Base-by-base conservation (phyloP, 345 rosid genomes). In the Boechera retrofracta region DNA sequence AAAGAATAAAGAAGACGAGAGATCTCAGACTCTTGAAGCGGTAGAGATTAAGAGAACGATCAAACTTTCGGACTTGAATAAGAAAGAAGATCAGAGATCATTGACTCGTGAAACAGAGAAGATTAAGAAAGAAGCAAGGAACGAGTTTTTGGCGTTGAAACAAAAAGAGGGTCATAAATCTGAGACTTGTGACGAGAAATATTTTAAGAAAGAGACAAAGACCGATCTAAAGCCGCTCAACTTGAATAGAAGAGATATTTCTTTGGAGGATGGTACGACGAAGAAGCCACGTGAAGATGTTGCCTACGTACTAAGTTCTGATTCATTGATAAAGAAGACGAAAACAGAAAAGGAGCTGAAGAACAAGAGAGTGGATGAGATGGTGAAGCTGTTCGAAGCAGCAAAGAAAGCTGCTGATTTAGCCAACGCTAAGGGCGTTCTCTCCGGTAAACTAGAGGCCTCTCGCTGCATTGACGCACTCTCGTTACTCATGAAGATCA, bases 331-430 rank as follows among this genome's bases (percentile, higher is more conserved):
- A 47, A 47, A 47, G 29, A 28, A 28, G 29, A 28, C 3, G 2
- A 28, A 28, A 28, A 28, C 29, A 2, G 29, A 28, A 28, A 28
- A 28, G 29, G 29, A 28, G 29, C 29, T 2, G 29, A 28, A 28
- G 29, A 28, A 28, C 29, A 28, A 28, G 29, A 28, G 3, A 28
- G 29, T 28, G 32, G 41, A 38, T 7, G 64, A 56, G 64, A 11
- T 57, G 5, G 52, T 70, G 10, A 53, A 70, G 53, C 12, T 42
- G 36, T 71, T 71, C 10, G 68, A 69, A 61, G 21, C 28, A 38
- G 79, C 63, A 10, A 60, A 39, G 55, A 76, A 59, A 76, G 53
- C 69, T 0, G 74, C 79, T 38, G 68, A 76, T 11, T 2, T 16
- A 26, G 74, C 74, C 26, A 58, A 76, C 13, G 8, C 47, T 28